Percentiles rank a stretch among this genome's conserved stretches.
These are phyloP conservation scores for Rhododendron simsii DNA, from an alignment of 148 eudicot species.

Conservation along the genomic window DNA sequence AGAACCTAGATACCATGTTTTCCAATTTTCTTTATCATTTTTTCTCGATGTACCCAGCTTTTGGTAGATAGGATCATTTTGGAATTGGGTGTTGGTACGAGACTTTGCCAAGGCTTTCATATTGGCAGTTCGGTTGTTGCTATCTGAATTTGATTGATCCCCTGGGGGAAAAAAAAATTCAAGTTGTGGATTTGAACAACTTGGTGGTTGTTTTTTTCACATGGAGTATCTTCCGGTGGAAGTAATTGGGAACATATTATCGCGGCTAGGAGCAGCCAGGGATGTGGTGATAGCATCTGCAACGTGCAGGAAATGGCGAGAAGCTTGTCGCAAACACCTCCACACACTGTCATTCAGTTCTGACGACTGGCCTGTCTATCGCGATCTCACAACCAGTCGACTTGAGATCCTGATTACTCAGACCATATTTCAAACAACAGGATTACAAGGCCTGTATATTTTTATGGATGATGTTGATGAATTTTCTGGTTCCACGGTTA, in stretches of 20 bases:
- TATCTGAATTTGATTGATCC: background rate
- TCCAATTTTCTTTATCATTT: background rate
- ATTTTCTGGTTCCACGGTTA: constrained; percentile 75
- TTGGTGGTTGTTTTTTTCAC: background rate
- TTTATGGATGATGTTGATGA: constrained; percentile 89
- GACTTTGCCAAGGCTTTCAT: too few species aligned
- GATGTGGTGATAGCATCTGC: constrained; percentile 80
- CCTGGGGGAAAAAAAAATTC: background rate
- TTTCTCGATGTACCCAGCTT: background rate
- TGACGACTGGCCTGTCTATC: constrained; percentile 65
- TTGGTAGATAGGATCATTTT: background rate
- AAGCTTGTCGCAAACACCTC: constrained; percentile 73
- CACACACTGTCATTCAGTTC: constrained; percentile 66
- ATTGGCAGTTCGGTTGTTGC: background rate
- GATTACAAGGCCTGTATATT: constrained; percentile 57
- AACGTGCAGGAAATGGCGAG: constrained; percentile 76
- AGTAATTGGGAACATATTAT: constrained; percentile 88
- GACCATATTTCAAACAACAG: constrained; percentile 73
- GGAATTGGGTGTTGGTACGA: too few species aligned
- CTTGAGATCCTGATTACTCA: constrained; percentile 71
- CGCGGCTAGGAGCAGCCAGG: constrained; percentile 66
- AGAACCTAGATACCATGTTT: background rate
- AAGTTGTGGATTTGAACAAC: background rate
- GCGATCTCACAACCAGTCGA: constrained; percentile 45
- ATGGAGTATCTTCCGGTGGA: constrained; percentile 88